Evolutionary conservation across 179 eudicot genomes (phyloP), one percentile per base, ranked within the genome.

Genomic region (Pouteria campechiana): DNA sequence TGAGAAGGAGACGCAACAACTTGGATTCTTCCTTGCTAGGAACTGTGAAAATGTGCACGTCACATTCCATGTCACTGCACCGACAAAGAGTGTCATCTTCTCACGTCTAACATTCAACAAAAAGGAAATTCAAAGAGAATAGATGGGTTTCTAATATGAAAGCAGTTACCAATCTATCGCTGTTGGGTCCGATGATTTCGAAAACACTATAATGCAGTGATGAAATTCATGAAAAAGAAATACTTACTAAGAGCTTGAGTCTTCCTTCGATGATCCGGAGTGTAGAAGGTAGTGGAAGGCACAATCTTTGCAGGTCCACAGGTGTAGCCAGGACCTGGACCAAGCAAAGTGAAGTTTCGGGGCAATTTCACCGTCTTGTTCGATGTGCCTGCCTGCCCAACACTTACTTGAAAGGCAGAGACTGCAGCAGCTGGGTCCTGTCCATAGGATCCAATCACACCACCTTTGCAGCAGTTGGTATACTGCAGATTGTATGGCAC

Each of bases 41-140:
- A 86, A 78, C 61, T 86, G 82, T 2, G 95, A 86, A 52, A 73
- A 86, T 9, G 93, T 86, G 74, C 95, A 86, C 3, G 93, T 86
- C 39, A 78, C 83, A 46, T 79, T 86, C 96, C 96, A 86, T 48
- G 96, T 82, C 93, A 86, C 89, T 86, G 74, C 57, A 43, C 2
- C 17, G 22, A 5, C 18, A n/a, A n/a, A n/a, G n/a, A n/a, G n/a
- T n/a, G n/a, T n/a, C n/a, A n/a, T n/a, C n/a, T n/a, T n/a, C n/a
- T n/a, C n/a, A n/a, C n/a, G n/a, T n/a, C n/a, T n/a, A n/a, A n/a
- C 17, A 37, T 29, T 18, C 20, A 45, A 31, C 14, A 4, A 12
- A 2, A 18, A 3, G 8, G 12, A 3, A 25, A 44, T 32, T 16
- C n/a, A 12, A 16, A 5, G 17, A 1, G 13, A 20, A 20, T 23